Evolutionary conservation across 768 basidiomycete species (phyloP).

Genomic region (Antrodiella citrinella): DNA sequence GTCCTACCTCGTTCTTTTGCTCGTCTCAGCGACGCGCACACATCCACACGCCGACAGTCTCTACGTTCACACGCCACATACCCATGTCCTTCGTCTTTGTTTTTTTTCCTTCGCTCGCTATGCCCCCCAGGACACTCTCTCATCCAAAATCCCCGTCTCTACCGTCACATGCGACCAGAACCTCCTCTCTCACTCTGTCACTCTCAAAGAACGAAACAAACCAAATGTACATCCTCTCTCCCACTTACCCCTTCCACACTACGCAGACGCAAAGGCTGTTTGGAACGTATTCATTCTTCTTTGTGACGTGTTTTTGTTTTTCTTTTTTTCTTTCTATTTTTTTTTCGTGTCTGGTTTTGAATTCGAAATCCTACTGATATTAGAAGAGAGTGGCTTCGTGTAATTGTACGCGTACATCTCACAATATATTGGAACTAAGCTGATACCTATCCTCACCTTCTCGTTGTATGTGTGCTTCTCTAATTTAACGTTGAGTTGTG

Average conservation of each 20-base stretch:
- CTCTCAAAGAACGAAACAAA: neutral
- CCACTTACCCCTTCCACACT: neutral
- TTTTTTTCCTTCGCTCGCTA: neutral
- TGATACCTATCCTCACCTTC: too few species aligned
- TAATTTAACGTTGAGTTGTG: too few species aligned
- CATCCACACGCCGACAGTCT: neutral
- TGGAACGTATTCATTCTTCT: neutral
- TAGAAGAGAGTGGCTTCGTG: conserved; percentile 22
- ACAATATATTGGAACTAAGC: too few species aligned
- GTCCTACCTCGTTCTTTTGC: neutral
- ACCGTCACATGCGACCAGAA: conserved; percentile 18
- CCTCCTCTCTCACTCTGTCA: neutral
- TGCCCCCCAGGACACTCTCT: conserved; percentile 11
- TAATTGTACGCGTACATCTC: conserved; percentile 24
- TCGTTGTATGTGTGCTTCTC: too few species aligned
- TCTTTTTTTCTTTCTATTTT: neutral
- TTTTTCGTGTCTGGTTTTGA: neutral
- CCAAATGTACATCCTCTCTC: neutral
- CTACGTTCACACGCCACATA: neutral
- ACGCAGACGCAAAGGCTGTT: neutral
- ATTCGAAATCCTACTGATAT: conserved; percentile 7
- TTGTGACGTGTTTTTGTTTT: neutral
- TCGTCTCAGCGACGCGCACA: neutral
- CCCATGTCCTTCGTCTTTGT: neutral
- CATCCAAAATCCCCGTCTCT: conserved; percentile 23